A percentile compares a stretch with the other conserved stretches of the same genome.
Evolutionary conservation across 495 filamentous ascomycete species (phyloP).

Genomic region (Daldinia concentrica): DNA sequence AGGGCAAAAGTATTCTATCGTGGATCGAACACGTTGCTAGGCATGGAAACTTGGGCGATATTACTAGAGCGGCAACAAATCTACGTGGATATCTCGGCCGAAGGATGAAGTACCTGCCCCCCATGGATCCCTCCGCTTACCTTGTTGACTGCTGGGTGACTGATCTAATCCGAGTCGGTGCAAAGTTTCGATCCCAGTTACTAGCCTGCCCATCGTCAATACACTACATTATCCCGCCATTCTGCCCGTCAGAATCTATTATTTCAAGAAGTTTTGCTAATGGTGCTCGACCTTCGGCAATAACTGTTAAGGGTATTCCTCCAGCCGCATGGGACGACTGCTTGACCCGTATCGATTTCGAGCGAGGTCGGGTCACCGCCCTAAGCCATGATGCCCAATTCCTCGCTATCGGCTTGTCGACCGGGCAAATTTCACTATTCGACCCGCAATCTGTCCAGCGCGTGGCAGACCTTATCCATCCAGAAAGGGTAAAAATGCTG

Average conservation of each 20-base stretch:
- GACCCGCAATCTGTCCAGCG: neutral
- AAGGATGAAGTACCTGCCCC: slow-evolving; percentile 38
- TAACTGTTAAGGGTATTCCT: neutral
- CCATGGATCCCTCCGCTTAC: slow-evolving; percentile 33
- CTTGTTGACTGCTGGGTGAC: slow-evolving; percentile 41
- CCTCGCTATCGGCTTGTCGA: neutral
- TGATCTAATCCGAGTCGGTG: slow-evolving; percentile 48
- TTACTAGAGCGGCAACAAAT: slow-evolving; percentile 42
- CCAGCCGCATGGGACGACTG: slow-evolving; percentile 46
- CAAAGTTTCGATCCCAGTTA: slow-evolving; percentile 46
- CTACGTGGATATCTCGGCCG: slow-evolving; percentile 43
- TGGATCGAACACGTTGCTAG: slow-evolving; percentile 48
- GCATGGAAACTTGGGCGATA: slow-evolving; percentile 22
- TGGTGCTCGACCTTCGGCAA: slow-evolving; percentile 10
- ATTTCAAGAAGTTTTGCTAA: slow-evolving; percentile 25
- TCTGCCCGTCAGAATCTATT: slow-evolving; percentile 48
- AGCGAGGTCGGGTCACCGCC: neutral
- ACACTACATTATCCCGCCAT: slow-evolving; percentile 45
- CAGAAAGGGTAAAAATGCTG: neutral
- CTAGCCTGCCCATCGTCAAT: slow-evolving; percentile 47
- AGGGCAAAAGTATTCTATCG: slow-evolving; percentile 33
- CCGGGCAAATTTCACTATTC: neutral
- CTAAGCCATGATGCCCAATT: neutral
- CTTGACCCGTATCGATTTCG: slow-evolving; percentile 14
- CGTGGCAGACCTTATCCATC: neutral